Base-by-base conservation (phyloP, 2,329 filamentous ascomycete species). In the Pseudogymnoascus verrucosus region DNA sequence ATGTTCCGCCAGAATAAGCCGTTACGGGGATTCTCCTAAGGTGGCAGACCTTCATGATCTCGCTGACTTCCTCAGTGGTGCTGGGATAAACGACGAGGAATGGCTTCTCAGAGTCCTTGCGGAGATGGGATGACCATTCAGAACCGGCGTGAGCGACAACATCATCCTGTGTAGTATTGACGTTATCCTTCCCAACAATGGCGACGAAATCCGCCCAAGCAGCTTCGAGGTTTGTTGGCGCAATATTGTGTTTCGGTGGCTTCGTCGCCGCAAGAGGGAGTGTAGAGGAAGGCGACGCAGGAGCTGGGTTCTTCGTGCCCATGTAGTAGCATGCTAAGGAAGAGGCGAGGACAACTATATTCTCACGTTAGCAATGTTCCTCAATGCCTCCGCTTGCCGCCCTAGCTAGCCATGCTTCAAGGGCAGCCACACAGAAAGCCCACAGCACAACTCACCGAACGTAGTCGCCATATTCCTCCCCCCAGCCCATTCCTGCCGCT, bases 1-100 rank as follows among this genome's bases (percentile, higher is more conserved):
- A 93, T 6, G 93, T 96, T 36, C 93, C 93, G 47, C 93, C 93
- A 64, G 88, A 91, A 77, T 92, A 96, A 2, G 88, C 89, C 3
- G 90, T 93, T 23, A 96, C 91, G 4, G 93, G 93, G 67, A 97
- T 95, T 64, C 82, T 82, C 42, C 93, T 82, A 71, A 79, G 76
- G 74, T 96, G 90, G 78, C 93, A 96, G 63, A 96, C 78, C 78
- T 93, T 93, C 88, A 96, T 93, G 65, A 97, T 85, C 67, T 82
- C 79, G n/a, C 89, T 89, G 7, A 96, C 91, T 69, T 97, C 88
- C 67, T 93, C 88, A 0, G 93, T 97, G 37, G 82, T 85, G 47
- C 77, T 79, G 0, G 92, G 93, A 72, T 87, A 93, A 42, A 96
- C 82, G 61, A 97, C 80, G 73, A 91, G 82, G 72, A 89, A 89